Base-by-base conservation (phyloP, 331 rosid species). In the Dryas integrifolia region DNA sequence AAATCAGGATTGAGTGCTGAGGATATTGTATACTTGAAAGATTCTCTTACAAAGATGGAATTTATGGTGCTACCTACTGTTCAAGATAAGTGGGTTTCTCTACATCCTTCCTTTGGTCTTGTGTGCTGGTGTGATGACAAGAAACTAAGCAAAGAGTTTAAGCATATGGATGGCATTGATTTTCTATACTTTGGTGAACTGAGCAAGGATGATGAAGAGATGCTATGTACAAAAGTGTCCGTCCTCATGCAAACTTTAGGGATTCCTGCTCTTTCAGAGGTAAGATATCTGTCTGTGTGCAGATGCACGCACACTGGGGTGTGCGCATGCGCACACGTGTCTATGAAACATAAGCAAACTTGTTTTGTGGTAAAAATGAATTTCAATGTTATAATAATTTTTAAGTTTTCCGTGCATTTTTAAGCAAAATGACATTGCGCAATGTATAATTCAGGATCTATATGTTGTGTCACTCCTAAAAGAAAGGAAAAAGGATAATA, bases 51-150 rank as follows among this genome's bases (percentile, higher is more conserved):
- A 55, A 86, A 76, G 77, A 61, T 79, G 59, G 90, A 94, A 72
- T 86, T 71, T 77, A 70, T 75, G 2, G 88, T 94, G 80, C 98
- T 94, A 82, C 98, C 98, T 41, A 89, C 98, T 50, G 81, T 79
- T 67, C 96, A 86, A 73, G 96, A 94, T 82, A 91, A 75, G 83
- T 94, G 98, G 98, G 97, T 86, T 61, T 94, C 98, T 12, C 82
- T 94, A 72, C 96, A 91, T 77, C 90, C 92, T 77, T 89, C 89
- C 61, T 86, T 83, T 73, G 96, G 96, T 79, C 87, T 89, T 44
- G 84, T 90, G 79, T 94, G 97, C 84, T 94, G 95, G 92, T 85
- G 88, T 83, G 96, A 94, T 81, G 89, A 91, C 78, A 76, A 69
- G 76, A 81, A 67, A 72, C 84, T 94, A 64, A 81, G 69, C 80